phyloP scores from a whole-genome alignment of 176 grass and related monocot species.

The Carex scoparia region DNA sequence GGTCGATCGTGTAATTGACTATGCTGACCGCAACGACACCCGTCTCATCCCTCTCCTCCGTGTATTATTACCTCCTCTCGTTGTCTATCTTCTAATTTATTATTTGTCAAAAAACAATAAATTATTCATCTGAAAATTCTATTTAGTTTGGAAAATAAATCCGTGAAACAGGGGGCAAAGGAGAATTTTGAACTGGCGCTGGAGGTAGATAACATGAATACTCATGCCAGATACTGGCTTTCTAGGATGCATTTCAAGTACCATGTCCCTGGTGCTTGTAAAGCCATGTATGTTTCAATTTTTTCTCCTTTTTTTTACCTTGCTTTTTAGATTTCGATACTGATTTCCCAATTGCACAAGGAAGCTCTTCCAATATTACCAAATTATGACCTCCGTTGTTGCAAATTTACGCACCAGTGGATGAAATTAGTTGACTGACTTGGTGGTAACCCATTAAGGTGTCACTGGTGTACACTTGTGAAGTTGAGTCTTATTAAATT shows the following conservation, averaged over 20 bases:
- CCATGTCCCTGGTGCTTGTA: slow-evolving; percentile 90
- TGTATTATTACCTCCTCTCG: slow-evolving; percentile 29
- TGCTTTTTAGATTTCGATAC: neutral
- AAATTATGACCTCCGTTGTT: neutral
- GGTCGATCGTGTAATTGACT: slow-evolving; percentile 85
- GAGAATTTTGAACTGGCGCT: slow-evolving; percentile 90
- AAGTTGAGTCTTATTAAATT: neutral
- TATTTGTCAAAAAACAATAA: neutral
- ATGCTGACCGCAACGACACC: slow-evolving; percentile 66
- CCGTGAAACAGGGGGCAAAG: slow-evolving; percentile 54
- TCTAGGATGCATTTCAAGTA: slow-evolving; percentile 98
- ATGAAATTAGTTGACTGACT: neutral
- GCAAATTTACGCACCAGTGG: neutral
- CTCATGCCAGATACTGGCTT: slow-evolving; percentile 76
- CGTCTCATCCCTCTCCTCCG: slow-evolving; percentile 78
- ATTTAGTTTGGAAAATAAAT: slow-evolving; percentile 21
- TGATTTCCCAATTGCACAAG: neutral
- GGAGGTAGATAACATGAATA: slow-evolving; percentile 84
- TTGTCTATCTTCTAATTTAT: neutral
- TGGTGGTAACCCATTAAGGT: neutral
- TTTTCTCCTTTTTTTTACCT: neutral
- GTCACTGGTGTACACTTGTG: neutral
- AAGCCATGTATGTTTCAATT: slow-evolving; percentile 53
- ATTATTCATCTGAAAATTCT: neutral
- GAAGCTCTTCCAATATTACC: neutral